phyloP scores from a whole-genome alignment of 495 filamentous ascomycete genomes.

The Tuber brumale region DNA sequence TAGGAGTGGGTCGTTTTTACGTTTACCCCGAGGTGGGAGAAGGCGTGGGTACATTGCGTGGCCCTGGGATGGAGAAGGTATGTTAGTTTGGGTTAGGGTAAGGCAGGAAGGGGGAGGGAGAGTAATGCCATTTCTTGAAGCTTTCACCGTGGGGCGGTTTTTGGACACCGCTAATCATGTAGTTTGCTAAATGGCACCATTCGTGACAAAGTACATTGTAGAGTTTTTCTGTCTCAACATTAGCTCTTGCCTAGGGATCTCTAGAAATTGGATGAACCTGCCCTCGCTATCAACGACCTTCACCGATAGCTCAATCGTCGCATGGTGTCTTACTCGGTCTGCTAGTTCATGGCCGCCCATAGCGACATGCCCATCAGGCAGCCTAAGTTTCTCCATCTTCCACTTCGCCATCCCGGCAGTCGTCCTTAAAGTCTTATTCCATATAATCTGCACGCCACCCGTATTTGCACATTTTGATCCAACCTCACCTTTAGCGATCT shows the following conservation, averaged over 20 bases:
- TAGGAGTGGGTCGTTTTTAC: constrained; percentile 86
- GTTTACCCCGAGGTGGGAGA: constrained; percentile 53
- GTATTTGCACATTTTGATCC: constrained; percentile 53
- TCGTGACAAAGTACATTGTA: constrained; percentile 87
- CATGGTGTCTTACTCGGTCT: constrained; percentile 53
- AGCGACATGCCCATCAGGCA: constrained; percentile 26
- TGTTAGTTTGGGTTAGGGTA: constrained; percentile 29
- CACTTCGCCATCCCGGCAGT: constrained; percentile 86
- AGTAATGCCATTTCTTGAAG: constrained; percentile 66
- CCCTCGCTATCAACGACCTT: constrained; percentile 71
- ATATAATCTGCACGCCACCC: constrained; percentile 71
- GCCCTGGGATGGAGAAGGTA: constrained; percentile 44
- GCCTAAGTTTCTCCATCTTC: constrained; percentile 55
- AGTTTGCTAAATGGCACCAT: constrained; percentile 88
- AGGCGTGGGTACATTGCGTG: constrained; percentile 46
- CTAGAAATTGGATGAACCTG: constrained; percentile 8
- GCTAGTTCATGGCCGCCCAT: constrained; percentile 12
- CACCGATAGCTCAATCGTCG: constrained; percentile 77
- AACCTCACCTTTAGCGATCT: constrained; percentile 59
- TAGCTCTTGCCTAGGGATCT: neutral
- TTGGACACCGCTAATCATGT: constrained; percentile 64
- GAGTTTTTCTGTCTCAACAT: constrained; percentile 51
- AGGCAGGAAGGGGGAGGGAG: constrained; percentile 18
- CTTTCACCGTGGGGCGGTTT: constrained; percentile 71
- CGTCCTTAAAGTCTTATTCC: constrained; percentile 76